phyloP scores from a whole-genome alignment of 306 rosid genomes.

The Begonia loranthoides region DNA sequence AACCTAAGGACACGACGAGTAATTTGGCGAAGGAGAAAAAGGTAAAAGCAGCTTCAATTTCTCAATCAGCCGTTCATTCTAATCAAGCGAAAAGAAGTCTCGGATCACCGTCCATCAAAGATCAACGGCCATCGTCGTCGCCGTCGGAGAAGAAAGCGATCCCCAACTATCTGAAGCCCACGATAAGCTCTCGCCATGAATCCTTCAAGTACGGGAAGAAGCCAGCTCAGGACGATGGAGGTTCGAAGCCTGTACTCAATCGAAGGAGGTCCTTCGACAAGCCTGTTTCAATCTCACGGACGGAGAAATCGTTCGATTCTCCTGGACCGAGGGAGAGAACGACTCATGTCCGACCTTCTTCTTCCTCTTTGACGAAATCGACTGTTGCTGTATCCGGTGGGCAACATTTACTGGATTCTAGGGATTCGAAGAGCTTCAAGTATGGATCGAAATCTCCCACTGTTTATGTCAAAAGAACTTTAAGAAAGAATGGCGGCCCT shows the following conservation, averaged over 20 bases:
- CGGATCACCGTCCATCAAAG: not conserved
- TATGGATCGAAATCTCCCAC: conserved; percentile 4
- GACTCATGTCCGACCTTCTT: conserved; percentile 2
- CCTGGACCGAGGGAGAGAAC: conserved; percentile 38
- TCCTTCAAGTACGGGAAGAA: conserved; percentile 19
- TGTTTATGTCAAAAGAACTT: not conserved
- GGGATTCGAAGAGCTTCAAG: conserved; percentile 2
- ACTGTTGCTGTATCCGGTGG: too few species aligned
- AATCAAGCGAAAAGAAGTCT: not conserved
- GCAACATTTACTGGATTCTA: not conserved
- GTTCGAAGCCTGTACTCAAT: conserved; percentile 15
- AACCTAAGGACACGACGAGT: not conserved
- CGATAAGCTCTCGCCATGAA: conserved; percentile 37
- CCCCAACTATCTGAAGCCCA: conserved; percentile 63
- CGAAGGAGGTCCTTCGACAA: conserved; percentile 85
- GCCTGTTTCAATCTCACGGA: conserved; percentile 44
- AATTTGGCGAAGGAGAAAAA: not conserved
- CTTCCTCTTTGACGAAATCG: conserved; percentile 1
- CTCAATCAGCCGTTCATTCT: not conserved
- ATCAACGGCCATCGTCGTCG: not conserved
- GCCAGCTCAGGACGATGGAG: conserved; percentile 7
- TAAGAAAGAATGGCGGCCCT: not conserved
- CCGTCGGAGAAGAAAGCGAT: not conserved
- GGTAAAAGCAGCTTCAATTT: not conserved
- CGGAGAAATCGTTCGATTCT: conserved; percentile 30